Conservation (phyloP, 306 rosid species). For the Cercis canadensis region DNA sequence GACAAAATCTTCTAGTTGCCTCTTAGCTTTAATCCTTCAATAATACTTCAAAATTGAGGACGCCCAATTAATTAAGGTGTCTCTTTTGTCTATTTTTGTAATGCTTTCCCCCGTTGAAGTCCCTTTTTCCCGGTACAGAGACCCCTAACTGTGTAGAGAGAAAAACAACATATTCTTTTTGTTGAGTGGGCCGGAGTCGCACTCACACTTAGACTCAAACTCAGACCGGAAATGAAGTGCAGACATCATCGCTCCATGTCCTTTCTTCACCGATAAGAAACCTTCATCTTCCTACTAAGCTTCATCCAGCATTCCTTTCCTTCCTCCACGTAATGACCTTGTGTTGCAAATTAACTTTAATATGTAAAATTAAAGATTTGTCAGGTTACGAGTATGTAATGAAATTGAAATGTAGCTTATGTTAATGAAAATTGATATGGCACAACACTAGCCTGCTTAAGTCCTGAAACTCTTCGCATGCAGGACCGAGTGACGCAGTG, state of each 20-base stretch:
- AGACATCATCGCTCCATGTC: constrained; percentile 24
- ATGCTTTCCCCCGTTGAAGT: constrained; percentile 44
- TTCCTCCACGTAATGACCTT: too few species aligned
- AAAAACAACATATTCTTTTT: constrained; percentile 47
- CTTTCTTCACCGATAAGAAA: constrained; percentile 67
- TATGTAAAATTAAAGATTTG: too few species aligned
- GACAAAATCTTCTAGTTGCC: constrained; percentile 63
- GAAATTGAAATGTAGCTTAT: too few species aligned
- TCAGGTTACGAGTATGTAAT: too few species aligned
- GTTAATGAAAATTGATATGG: too few species aligned
- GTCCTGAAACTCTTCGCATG: too few species aligned
- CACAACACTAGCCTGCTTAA: too few species aligned
- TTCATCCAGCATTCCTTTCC: constrained; percentile 15
- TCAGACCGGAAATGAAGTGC: neutral
- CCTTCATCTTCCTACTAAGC: constrained; percentile 26
- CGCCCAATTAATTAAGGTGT: constrained; percentile 45
- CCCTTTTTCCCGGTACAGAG: constrained; percentile 52
- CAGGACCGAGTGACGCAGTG: too few species aligned
- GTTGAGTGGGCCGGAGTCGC: constrained; percentile 52
- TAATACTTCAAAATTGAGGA: constrained; percentile 46
- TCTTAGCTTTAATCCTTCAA: constrained; percentile 56
- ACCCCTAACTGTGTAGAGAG: constrained; percentile 49
- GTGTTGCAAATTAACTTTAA: too few species aligned
- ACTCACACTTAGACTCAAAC: constrained; percentile 36
- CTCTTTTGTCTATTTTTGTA: constrained; percentile 51